Conservation (phyloP, 2,329 filamentous ascomycete species). For the Neodidymelliopsis sp. region DNA sequence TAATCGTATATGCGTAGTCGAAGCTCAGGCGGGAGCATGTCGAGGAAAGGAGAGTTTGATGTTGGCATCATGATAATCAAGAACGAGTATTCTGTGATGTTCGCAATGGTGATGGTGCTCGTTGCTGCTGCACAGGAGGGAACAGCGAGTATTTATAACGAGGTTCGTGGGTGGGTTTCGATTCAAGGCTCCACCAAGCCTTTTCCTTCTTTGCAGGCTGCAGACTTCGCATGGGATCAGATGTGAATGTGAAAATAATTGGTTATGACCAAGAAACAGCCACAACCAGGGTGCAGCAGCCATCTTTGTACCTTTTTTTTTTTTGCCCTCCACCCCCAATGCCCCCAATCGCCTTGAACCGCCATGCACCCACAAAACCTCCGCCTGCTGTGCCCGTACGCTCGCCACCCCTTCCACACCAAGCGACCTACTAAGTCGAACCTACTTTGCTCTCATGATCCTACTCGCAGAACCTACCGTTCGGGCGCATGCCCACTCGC, state of each 20-base stretch:
- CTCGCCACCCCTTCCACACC: constrained; percentile 17
- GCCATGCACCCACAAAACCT: constrained; percentile 7
- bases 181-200: constrained; percentile 18
- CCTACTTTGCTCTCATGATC: too few relatives aligned
- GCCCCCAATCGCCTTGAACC: background rate
- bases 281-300: constrained; percentile 1
- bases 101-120: constrained; percentile 2
- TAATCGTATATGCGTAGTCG: constrained; percentile 40
- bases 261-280: constrained; percentile 3
- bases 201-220: constrained; percentile 18
- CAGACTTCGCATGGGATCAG: constrained; percentile 9
- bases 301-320: constrained; percentile 15
- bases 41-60: constrained; percentile 18
- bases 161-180: constrained; percentile 6
- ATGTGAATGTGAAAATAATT: background rate
- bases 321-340: background rate
- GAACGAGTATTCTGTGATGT: background rate
- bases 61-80: constrained; percentile 5
- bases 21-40: constrained; percentile 40
- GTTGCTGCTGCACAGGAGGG: constrained; percentile 8
- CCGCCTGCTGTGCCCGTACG: background rate
- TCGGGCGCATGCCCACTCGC: constrained; percentile 8
- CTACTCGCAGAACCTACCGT: constrained; percentile 19
- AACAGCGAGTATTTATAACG: constrained; percentile 13
- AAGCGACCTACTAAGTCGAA: too few relatives aligned